Conservation (phyloP, 306 rosid genomes). For the apple (Malus domestica) region DNA sequence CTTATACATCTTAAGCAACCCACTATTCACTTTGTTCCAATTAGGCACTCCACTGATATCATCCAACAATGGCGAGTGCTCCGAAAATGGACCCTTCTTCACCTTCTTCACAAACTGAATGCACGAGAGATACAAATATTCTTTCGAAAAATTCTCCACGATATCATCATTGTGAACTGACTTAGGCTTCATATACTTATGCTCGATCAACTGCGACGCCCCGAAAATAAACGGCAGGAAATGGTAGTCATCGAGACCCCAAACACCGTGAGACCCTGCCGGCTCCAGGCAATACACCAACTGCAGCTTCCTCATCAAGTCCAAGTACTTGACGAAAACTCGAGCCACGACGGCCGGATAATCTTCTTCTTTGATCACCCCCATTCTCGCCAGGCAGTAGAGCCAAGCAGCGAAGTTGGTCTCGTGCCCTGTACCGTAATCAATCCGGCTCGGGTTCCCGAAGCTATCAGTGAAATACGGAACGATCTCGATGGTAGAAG, state of each 20-base stretch:
- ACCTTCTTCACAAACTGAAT: slow-evolving; percentile 71
- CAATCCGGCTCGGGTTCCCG: slow-evolving; percentile 81
- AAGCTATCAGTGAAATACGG: slow-evolving; percentile 73
- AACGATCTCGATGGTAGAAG: slow-evolving; percentile 54
- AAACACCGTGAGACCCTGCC: slow-evolving; percentile 97
- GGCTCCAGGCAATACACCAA: slow-evolving; percentile 73
- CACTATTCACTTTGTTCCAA: slow-evolving; percentile 91
- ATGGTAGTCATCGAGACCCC: slow-evolving; percentile 97
- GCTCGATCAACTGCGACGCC: slow-evolving; percentile 82
- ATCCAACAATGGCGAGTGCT: slow-evolving; percentile 94
- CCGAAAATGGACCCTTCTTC: slow-evolving; percentile 93
- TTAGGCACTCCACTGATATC: slow-evolving; percentile 93
- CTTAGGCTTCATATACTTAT: slow-evolving; percentile 93
- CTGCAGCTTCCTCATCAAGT: slow-evolving; percentile 87
- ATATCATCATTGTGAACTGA: slow-evolving; percentile 86
- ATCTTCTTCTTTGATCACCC: slow-evolving; percentile 63
- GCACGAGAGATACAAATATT: slow-evolving; percentile 67
- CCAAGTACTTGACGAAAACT: slow-evolving; percentile 70
- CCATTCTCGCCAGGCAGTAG: slow-evolving; percentile 68
- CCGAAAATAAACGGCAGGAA: slow-evolving; percentile 86
- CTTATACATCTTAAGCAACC: slow-evolving; percentile 94
- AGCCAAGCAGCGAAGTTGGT: slow-evolving; percentile 91
- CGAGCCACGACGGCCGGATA: slow-evolving; percentile 59
- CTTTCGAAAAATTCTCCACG: slow-evolving; percentile 68
- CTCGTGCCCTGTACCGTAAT: slow-evolving; percentile 95